A percentile compares a stretch with the other conserved stretches of the same genome.
Conservation (phyloP, 768 basidiomycete species). For the Pluteus cervinus region DNA sequence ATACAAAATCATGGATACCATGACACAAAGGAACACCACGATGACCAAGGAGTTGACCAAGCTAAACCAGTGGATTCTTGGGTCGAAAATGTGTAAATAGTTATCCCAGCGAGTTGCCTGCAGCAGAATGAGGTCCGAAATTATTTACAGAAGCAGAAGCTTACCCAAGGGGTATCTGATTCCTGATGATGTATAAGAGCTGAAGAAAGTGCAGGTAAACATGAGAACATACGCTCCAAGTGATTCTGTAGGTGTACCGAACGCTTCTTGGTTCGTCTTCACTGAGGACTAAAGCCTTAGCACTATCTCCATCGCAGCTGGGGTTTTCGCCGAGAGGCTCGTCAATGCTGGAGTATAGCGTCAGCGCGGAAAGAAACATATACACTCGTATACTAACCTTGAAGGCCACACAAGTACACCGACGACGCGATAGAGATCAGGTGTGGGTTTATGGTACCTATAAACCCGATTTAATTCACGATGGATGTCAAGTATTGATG, state of each 20-base stretch:
- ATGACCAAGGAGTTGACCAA: conserved; percentile 91
- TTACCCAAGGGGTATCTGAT: conserved; percentile 82
- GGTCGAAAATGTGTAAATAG: conserved; percentile 91
- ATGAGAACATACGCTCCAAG: conserved; percentile 64
- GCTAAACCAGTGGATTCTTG: conserved; percentile 95
- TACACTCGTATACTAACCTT: conserved; percentile 23
- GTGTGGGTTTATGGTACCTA: conserved; percentile 76
- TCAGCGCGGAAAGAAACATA: background rate
- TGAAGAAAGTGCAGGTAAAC: conserved; percentile 1
- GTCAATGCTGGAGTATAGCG: conserved; percentile 43
- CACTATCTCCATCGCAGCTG: conserved; percentile 44
- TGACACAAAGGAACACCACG: conserved; percentile 82
- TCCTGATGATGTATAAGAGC: conserved; percentile 36
- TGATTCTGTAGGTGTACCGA: conserved; percentile 83
- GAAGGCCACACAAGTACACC: conserved; percentile 83
- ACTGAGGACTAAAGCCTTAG: conserved; percentile 48
- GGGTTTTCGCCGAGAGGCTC: conserved; percentile 45
- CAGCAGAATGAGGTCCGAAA: conserved; percentile 3
- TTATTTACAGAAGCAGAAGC: background rate
- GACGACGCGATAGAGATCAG: conserved; percentile 77
- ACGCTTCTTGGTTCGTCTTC: conserved; percentile 58
- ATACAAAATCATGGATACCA: conserved; percentile 89
- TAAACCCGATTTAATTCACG: conserved; percentile 7
- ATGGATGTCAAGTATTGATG: background rate
- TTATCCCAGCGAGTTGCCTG: conserved; percentile 96